Percentiles rank a stretch among this genome's conserved stretches.
These are phyloP conservation scores for Vitis hybrid DNA, from an alignment of 177 flowering plant species.

Conservation along the genomic window DNA sequence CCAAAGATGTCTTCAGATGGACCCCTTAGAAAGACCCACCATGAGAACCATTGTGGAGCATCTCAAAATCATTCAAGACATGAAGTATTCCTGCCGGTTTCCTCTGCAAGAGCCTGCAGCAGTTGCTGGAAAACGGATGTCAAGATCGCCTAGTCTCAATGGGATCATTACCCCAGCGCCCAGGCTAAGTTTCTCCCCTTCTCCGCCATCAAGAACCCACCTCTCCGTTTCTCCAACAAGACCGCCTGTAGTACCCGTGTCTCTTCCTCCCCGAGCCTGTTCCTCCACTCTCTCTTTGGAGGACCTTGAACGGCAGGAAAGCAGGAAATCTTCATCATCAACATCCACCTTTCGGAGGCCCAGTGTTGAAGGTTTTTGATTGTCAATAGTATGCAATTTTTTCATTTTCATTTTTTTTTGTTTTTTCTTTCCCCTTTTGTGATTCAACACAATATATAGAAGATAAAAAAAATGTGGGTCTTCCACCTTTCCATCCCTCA, in stretches of 20 bases:
- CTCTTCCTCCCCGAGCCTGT: slow-evolving; percentile 54
- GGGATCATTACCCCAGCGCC: slow-evolving; percentile 48
- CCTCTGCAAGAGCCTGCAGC: slow-evolving; percentile 86
- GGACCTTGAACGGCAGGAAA: slow-evolving; percentile 51
- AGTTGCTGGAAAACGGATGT: slow-evolving; percentile 53
- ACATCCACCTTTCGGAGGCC: slow-evolving; percentile 44
- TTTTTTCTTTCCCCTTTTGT: slow-evolving; percentile 8
- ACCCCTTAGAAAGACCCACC: slow-evolving; percentile 88
- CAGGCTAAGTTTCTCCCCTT: slow-evolving; percentile 54
- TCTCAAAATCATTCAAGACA: slow-evolving; percentile 73
- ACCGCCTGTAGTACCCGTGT: slow-evolving; percentile 26
- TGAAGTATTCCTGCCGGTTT: slow-evolving; percentile 65
- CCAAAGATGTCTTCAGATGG: slow-evolving; percentile 76
- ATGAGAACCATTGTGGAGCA: slow-evolving; percentile 77
- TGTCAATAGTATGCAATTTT: slow-evolving; percentile 42
- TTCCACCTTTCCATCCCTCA: slow-evolving; percentile 31
- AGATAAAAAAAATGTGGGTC: slow-evolving; percentile 28
- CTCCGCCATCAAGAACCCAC: slow-evolving; percentile 48
- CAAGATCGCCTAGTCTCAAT: slow-evolving; percentile 77
- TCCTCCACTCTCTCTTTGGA: slow-evolving; percentile 53
- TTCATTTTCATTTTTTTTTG: slow-evolving; percentile 10
- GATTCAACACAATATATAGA: slow-evolving; percentile 37
- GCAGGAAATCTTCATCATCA: slow-evolving; percentile 41
- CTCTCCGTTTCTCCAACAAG: slow-evolving; percentile 50
- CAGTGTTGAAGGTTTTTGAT: slow-evolving; percentile 81